A percentile compares a stretch with the other conserved stretches of the same genome.
These are phyloP conservation scores for Lindgomyces ingoldianus DNA, from an alignment of 495 filamentous ascomycete species.

Conservation along the genomic window DNA sequence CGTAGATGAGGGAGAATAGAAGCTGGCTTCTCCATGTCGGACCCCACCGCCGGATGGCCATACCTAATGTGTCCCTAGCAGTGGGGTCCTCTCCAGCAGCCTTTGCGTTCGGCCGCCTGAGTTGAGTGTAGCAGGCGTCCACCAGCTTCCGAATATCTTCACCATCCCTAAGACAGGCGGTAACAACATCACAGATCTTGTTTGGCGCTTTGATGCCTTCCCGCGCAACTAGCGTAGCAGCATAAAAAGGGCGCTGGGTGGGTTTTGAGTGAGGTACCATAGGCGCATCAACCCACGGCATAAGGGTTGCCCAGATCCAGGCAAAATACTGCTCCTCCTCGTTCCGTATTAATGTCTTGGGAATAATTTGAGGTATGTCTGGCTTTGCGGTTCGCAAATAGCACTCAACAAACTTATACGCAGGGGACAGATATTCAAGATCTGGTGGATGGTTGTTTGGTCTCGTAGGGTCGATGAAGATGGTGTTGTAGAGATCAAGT, in stretches of 20 bases:
- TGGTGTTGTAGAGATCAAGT: constrained; percentile 72
- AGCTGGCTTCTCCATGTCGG: constrained; percentile 71
- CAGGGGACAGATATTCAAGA: constrained; percentile 47
- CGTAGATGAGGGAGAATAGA: constrained; percentile 68
- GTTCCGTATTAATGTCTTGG: constrained; percentile 58
- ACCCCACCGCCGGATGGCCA: constrained; percentile 78
- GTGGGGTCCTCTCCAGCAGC: constrained; percentile 39
- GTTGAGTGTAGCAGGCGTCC: constrained; percentile 47
- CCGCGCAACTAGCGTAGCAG: constrained; percentile 58
- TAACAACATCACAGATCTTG: constrained; percentile 66
- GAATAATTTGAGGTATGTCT: constrained; percentile 51
- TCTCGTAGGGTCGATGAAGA: constrained; percentile 70
- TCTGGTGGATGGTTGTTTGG: constrained; percentile 35
- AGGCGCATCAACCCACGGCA: constrained; percentile 70
- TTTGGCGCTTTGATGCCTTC: constrained; percentile 82
- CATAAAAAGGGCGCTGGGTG: constrained; percentile 49
- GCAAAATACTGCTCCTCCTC: constrained; percentile 64
- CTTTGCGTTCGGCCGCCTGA: constrained; percentile 28
- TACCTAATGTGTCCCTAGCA: constrained; percentile 61
- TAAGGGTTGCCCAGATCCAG: constrained; percentile 73
- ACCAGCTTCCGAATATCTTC: constrained; percentile 63
- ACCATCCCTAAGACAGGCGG: constrained; percentile 60
- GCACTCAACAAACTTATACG: constrained; percentile 53
- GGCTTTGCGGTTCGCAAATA: not conserved
- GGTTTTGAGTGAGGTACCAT: constrained; percentile 48